Conservation (phyloP, 192 early-diverging fungal species). For the Oehlia diaphana region DNA sequence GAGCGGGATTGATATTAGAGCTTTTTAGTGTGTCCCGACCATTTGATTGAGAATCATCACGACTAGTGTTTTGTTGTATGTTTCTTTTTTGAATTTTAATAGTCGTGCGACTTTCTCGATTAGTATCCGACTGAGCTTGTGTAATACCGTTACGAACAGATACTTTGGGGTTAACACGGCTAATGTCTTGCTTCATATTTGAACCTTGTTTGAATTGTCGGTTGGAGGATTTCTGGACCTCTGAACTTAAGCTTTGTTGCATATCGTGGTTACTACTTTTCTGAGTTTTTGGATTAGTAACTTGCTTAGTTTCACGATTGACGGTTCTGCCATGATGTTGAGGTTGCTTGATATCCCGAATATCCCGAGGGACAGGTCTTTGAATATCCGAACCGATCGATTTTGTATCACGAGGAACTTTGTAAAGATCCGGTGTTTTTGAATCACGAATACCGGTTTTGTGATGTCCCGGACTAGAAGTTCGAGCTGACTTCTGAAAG, state of each 20-base stretch:
- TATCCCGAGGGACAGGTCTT: background rate
- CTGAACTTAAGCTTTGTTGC: background rate
- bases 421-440: background rate
- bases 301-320: background rate
- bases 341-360: background rate
- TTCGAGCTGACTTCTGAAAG: background rate
- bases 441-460: background rate
- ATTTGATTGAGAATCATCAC: background rate
- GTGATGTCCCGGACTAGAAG: background rate
- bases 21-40: background rate
- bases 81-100: background rate
- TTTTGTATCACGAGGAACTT: background rate
- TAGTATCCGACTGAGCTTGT: background rate
- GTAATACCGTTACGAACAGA: background rate
- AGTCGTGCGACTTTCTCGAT: background rate
- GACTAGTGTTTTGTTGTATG: background rate
- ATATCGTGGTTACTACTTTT: background rate
- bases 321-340: background rate
- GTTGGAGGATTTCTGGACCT: background rate
- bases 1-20: background rate
- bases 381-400: background rate
- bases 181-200: background rate
- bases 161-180: background rate
- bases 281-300: background rate
- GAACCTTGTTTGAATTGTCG: background rate